Evolutionary conservation across 805 yeast genomes (phyloP).

Genomic region (Ogataea naganishii): DNA sequence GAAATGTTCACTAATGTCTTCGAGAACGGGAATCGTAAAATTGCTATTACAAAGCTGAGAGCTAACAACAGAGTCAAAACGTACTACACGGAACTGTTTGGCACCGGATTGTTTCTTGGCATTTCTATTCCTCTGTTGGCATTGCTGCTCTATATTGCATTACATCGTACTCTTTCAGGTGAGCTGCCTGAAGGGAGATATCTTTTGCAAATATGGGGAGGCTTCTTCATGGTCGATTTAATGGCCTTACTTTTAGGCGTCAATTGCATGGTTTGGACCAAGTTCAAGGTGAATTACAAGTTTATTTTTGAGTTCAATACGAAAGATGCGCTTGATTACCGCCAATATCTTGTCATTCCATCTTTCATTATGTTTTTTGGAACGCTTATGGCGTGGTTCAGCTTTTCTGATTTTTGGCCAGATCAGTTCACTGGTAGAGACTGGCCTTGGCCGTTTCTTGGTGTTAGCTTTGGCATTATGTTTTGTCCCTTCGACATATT

Average conservation of each 20-base stretch:
- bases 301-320: conserved; percentile 86
- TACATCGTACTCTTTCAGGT: conserved; percentile 26
- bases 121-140: conserved; percentile 59
- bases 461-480: conserved; percentile 35
- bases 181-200: conserved; percentile 46
- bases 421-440: conserved; percentile 50
- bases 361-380: conserved; percentile 47
- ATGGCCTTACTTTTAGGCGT: conserved; percentile 56
- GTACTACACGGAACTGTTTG: conserved; percentile 42
- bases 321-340: conserved; percentile 53
- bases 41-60: conserved; percentile 62
- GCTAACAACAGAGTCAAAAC: conserved; percentile 29
- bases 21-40: conserved; percentile 64
- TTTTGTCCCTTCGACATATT: conserved; percentile 55
- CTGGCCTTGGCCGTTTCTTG: conserved; percentile 76
- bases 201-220: conserved; percentile 87
- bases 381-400: conserved; percentile 63
- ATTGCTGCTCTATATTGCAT: conserved; percentile 41
- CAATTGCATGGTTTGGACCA: conserved; percentile 66
- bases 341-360: conserved; percentile 61
- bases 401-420: conserved; percentile 67
- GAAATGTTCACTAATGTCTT: conserved; percentile 57
- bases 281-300: conserved; percentile 74
- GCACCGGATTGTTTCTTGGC: conserved; percentile 65
- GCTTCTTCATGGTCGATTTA: conserved; percentile 63